Evolutionary conservation across 345 rosid genomes (phyloP).

Genomic region (Cardamine occulta): DNA sequence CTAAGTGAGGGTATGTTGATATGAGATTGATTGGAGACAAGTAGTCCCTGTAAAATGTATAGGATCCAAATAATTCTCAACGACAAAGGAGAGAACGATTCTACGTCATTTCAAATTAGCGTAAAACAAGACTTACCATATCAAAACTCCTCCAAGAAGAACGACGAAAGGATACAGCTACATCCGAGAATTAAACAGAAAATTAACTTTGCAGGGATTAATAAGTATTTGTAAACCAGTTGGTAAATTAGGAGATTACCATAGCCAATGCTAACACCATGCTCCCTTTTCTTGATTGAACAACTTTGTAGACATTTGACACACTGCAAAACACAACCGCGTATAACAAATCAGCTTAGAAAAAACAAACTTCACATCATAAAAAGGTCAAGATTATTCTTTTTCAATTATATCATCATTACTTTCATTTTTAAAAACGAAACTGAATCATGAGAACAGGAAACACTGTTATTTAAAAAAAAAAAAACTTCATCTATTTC

Average conservation of each 20-base stretch:
- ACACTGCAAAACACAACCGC: conserved; percentile 55
- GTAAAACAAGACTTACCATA: conserved; percentile 59
- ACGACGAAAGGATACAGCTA: conserved; percentile 94
- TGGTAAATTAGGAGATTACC: conserved; percentile 55
- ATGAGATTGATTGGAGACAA: conserved; percentile 80
- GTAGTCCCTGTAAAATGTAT: conserved; percentile 31
- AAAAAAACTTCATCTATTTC: not conserved
- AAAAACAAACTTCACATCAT: not conserved
- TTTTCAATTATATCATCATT: not conserved
- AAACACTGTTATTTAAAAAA: not conserved
- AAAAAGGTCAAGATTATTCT: not conserved
- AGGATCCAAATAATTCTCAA: conserved; percentile 15
- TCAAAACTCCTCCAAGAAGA: conserved; percentile 83
- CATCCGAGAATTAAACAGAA: conserved; percentile 37
- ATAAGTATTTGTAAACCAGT: not conserved
- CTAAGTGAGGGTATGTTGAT: conserved; percentile 82
- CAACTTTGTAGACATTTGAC: conserved; percentile 78
- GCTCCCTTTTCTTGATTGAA: conserved; percentile 83
- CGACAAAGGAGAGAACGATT: not conserved
- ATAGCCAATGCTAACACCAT: conserved; percentile 91
- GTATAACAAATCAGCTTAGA: conserved; percentile 9
- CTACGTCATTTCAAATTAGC: not conserved
- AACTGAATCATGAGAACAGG: not conserved
- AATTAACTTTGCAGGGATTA: conserved; percentile 22
- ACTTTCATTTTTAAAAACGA: not conserved